A percentile compares a stretch with the other conserved stretches of the same genome.
Conservation (phyloP, 805 yeast genomes). For the Yamadazyma olivae region DNA sequence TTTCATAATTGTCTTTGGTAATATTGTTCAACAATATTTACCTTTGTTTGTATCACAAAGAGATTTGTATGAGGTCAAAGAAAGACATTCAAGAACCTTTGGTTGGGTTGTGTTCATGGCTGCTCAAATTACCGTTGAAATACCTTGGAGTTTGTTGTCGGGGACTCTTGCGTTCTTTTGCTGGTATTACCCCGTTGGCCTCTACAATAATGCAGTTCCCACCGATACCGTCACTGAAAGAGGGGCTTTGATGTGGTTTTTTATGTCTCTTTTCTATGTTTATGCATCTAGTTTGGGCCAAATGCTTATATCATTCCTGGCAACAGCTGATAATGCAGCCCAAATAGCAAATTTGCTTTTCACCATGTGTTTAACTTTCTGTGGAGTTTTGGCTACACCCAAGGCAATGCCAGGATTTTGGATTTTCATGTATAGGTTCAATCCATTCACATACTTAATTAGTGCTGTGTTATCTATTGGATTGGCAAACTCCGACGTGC, state of each 20-base stretch:
- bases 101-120: slow-evolving; percentile 40
- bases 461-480: slow-evolving; percentile 45
- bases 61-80: slow-evolving; percentile 47
- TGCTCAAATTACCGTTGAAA: slow-evolving; percentile 43
- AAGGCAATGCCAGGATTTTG: slow-evolving; percentile 40
- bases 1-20: slow-evolving; percentile 35
- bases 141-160: slow-evolving; percentile 43
- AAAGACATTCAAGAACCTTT: slow-evolving; percentile 42
- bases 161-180: slow-evolving; percentile 41
- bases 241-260: slow-evolving; percentile 36
- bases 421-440: slow-evolving; percentile 73
- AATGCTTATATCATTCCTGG: slow-evolving; percentile 25
- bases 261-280: slow-evolving; percentile 21
- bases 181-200: slow-evolving; percentile 61
- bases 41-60: slow-evolving; percentile 43
- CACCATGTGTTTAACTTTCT: slow-evolving; percentile 33
- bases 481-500: slow-evolving; percentile 36
- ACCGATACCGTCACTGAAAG: slow-evolving; percentile 48
- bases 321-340: slow-evolving; percentile 28
- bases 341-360: slow-evolving; percentile 27
- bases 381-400: slow-evolving; percentile 31
- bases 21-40: slow-evolving; percentile 39
- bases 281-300: slow-evolving; percentile 25
- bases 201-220: slow-evolving; percentile 50
- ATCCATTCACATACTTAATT: slow-evolving; percentile 65